A percentile compares a stretch with the other conserved stretches of the same genome.
These are phyloP conservation scores for Cladosporium sp. DNA, from an alignment of 2,329 filamentous ascomycete genomes.

Conservation along the genomic window DNA sequence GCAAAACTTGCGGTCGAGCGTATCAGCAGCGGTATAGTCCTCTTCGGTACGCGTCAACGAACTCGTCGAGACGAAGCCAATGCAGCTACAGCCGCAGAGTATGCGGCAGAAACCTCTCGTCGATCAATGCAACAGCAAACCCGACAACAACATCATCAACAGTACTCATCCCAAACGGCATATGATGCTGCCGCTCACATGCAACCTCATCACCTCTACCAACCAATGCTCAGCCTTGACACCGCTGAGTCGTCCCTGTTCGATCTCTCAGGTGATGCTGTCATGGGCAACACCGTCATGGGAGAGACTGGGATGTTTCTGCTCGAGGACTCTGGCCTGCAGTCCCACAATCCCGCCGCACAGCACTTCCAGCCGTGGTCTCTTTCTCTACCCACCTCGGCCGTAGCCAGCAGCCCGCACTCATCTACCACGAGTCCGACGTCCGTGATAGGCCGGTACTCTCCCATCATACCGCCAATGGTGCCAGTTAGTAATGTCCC, in stretches of 20 bases:
- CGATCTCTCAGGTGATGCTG: constrained; percentile 32
- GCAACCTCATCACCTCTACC: constrained; percentile 4
- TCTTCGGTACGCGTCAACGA: constrained; percentile 18
- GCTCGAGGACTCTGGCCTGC: constrained; percentile 44
- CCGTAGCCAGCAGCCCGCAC: constrained; percentile 12
- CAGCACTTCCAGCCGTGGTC: constrained; percentile 8
- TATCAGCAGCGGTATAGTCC: constrained; percentile 31
- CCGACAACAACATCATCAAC: background rate
- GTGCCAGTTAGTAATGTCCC: constrained; percentile 28
- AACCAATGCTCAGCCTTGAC: constrained; percentile 6
- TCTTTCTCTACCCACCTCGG: constrained; percentile 2
- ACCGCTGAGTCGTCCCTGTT: background rate
- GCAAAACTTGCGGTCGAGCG: constrained; percentile 42
- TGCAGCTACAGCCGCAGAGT: constrained; percentile 13
- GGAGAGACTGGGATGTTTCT: constrained; percentile 45
- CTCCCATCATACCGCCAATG: constrained; percentile 9
- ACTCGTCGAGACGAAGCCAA: constrained; percentile 13
- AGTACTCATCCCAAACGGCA: background rate
- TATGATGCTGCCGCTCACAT: constrained; percentile 18
- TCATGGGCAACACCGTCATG: constrained; percentile 47
- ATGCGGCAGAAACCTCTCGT: constrained; percentile 14
- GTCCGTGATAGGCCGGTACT: background rate
- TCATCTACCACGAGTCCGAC: constrained; percentile 19
- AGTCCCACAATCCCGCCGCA: constrained; percentile 23
- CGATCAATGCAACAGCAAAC: background rate